phyloP scores from a whole-genome alignment of 1,139 yeast species.

The Meyerozyma athensensis region DNA sequence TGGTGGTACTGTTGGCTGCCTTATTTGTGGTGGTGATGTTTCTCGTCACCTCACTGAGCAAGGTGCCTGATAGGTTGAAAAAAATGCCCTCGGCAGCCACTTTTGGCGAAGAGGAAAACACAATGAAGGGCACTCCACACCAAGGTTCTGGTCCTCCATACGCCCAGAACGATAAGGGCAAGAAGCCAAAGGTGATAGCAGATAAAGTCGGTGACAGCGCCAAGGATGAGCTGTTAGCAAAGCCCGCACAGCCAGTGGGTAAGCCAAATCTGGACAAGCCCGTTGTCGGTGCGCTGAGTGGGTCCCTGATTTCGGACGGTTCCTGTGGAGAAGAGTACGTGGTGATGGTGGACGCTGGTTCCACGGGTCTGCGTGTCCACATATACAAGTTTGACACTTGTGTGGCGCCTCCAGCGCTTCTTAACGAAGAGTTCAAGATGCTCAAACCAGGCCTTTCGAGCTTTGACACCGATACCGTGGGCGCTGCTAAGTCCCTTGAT shows the following conservation, averaged over 20 bases:
- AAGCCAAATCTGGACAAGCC: conserved; percentile 5
- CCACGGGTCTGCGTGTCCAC: conserved; percentile 94
- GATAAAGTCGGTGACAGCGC: conserved; percentile 17
- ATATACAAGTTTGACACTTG: conserved; percentile 89
- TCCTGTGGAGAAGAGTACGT: conserved; percentile 46
- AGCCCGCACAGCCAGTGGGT: no score
- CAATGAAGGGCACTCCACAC: conserved; percentile 32
- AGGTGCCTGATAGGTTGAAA: conserved; percentile 23
- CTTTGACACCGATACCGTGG: conserved; percentile 71
- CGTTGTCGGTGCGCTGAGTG: conserved; percentile 3
- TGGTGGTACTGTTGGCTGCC: conserved; percentile 31
- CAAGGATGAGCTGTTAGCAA: conserved; percentile 7
- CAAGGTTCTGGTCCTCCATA: conserved; percentile 36
- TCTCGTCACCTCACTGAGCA: conserved; percentile 30
- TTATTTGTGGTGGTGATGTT: conserved; percentile 33
- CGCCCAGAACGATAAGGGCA: conserved; percentile 12
- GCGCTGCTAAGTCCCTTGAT: conserved; percentile 87
- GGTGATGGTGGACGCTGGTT: conserved; percentile 95
- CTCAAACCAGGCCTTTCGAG: conserved; percentile 88
- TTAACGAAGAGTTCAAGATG: conserved; percentile 82
- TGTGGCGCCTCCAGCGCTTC: conserved; percentile 69
- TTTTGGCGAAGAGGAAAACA: conserved; percentile 23
- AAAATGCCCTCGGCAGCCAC: conserved; percentile 14
- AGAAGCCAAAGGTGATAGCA: conserved; percentile 19
- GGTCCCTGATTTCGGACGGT: conserved; percentile 5